Evolutionary conservation across 2,329 filamentous ascomycete genomes (phyloP).

Genomic region (Hypoxylon sp.): DNA sequence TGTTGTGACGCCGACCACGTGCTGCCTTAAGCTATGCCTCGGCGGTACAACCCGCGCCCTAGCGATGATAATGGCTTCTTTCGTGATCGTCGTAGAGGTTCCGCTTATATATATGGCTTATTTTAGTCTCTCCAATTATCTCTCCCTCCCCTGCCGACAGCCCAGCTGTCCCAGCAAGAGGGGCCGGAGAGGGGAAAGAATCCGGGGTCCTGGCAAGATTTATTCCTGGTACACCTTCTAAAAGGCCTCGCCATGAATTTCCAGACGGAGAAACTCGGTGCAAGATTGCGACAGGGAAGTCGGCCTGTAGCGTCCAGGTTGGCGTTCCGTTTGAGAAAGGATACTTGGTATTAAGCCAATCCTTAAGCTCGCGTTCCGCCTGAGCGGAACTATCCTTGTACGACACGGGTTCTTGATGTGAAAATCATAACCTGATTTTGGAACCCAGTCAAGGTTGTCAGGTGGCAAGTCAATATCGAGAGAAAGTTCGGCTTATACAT

Average conservation of each 20-base stretch:
- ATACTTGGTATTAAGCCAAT: neutral
- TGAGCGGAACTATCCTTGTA: neutral
- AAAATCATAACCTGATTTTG: too few relatives aligned
- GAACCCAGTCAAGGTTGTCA: too few relatives aligned
- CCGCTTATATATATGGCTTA: neutral
- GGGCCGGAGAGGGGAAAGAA: neutral
- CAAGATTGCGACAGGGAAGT: neutral
- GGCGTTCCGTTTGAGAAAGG: neutral
- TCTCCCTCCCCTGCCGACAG: too few relatives aligned
- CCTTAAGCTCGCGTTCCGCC: neutral
- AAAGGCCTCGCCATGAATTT: neutral
- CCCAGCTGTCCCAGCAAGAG: neutral
- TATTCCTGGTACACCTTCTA: too few relatives aligned
- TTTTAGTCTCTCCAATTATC: neutral
- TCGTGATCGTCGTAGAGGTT: neutral
- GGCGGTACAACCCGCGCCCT: neutral
- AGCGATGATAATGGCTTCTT: neutral
- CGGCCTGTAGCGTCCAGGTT: neutral
- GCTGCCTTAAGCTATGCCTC: neutral
- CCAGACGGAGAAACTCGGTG: neutral
- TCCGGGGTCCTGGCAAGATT: neutral
- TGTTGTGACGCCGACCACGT: neutral
- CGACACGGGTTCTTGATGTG: neutral
- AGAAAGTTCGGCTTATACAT: neutral
- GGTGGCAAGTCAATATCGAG: neutral